phyloP scores from a whole-genome alignment of 2,329 filamentous ascomycete species.

The Coniochaeta sp. region DNA sequence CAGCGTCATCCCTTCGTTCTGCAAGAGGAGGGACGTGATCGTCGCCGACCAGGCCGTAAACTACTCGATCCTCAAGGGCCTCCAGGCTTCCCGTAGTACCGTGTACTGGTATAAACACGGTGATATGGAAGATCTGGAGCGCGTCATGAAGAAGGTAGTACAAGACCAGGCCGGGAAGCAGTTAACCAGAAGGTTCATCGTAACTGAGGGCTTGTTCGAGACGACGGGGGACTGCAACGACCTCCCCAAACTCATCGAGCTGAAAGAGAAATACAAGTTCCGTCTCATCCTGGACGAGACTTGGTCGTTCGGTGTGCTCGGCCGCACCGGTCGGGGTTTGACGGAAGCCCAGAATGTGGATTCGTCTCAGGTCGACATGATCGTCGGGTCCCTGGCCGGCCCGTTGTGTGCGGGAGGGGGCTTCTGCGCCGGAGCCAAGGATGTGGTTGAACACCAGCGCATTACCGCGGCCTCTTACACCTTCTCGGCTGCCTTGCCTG shows the following conservation, averaged over 20 bases:
- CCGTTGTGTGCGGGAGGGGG: constrained; percentile 88
- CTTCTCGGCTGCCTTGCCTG: constrained; percentile 89
- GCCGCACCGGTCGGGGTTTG: constrained; percentile 81
- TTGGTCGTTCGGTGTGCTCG: constrained; percentile 92
- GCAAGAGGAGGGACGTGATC: constrained; percentile 94
- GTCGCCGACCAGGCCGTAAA: constrained; percentile 91
- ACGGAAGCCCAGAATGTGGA: constrained; percentile 98
- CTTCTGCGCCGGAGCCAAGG: constrained; percentile 86
- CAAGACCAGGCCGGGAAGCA: constrained; percentile 81
- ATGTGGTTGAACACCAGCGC: constrained; percentile 93
- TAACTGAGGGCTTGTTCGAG: constrained; percentile 93
- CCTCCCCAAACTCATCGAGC: constrained; percentile 79
- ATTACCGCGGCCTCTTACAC: constrained; percentile 90
- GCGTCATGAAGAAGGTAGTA: constrained; percentile 74
- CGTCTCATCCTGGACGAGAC: constrained; percentile 95
- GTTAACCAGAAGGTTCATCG: constrained; percentile 87
- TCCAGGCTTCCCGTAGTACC: constrained; percentile 86
- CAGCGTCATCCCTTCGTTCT: constrained; percentile 95
- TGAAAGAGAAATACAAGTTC: constrained; percentile 97
- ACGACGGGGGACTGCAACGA: constrained; percentile 78
- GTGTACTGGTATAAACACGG: constrained; percentile 95
- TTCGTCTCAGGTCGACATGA: constrained; percentile 90
- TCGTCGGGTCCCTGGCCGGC: constrained; percentile 85
- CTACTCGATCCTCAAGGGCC: constrained; percentile 86
- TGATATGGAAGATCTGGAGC: constrained; percentile 88